Evolutionary conservation across 2,329 filamentous ascomycete species (phyloP).

Genomic region (Metarhizium rileyi): DNA sequence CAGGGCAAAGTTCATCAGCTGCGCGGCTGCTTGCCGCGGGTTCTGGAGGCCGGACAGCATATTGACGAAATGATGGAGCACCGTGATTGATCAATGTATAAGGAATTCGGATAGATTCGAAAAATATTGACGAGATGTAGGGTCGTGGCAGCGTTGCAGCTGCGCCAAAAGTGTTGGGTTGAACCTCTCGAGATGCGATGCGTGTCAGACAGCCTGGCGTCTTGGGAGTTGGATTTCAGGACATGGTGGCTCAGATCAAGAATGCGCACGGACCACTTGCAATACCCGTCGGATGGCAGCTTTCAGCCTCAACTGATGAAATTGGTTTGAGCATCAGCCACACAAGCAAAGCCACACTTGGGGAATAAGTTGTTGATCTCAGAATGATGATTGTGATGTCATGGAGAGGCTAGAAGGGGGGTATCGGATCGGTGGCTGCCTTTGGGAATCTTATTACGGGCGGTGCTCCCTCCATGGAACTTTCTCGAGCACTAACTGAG

Average conservation of each 20-base stretch:
- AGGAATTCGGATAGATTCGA: neutral
- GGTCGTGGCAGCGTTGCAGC: neutral
- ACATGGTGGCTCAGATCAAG: conserved; percentile 17
- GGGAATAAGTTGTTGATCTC: neutral
- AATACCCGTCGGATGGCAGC: neutral
- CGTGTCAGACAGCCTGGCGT: conserved; percentile 6
- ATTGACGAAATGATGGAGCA: neutral
- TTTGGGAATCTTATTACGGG: neutral
- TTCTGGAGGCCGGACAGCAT: conserved; percentile 66
- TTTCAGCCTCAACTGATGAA: neutral
- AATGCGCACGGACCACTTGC: neutral
- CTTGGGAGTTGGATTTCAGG: conserved; percentile 12
- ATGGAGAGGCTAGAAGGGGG: conserved; percentile 6
- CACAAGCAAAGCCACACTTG: neutral
- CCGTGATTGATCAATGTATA: neutral
- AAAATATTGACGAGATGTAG: neutral
- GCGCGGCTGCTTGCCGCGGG: conserved; percentile 69
- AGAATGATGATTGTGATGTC: conserved; percentile 3
- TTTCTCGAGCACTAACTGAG: too few species aligned
- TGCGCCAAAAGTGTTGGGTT: neutral
- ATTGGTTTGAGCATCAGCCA: neutral
- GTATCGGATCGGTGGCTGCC: conserved; percentile 13
- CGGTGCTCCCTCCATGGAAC: too few species aligned
- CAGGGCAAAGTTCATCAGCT: conserved; percentile 83
- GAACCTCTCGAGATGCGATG: neutral